Evolutionary conservation across 2,329 filamentous ascomycete genomes (phyloP).

Genomic region (Beauveria sp.): DNA sequence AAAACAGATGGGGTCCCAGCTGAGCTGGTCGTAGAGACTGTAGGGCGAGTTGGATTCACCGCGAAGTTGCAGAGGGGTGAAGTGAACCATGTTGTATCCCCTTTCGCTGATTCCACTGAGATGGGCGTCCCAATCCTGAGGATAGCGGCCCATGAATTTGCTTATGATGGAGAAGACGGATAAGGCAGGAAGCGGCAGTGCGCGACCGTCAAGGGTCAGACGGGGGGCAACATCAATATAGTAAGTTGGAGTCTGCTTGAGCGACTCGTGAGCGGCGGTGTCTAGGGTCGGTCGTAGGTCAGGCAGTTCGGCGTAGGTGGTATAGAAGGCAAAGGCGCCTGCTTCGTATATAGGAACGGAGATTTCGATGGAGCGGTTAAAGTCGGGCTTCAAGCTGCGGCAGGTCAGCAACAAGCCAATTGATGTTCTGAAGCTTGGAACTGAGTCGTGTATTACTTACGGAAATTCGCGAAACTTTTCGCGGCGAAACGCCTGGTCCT

Average conservation of each 20-base stretch:
- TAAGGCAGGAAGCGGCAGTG: constrained; percentile 76
- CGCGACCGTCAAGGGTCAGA: constrained; percentile 64
- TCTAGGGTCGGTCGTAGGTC: constrained; percentile 38
- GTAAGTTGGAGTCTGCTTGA: constrained; percentile 65
- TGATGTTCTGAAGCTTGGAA: neutral
- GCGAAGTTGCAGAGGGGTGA: constrained; percentile 84
- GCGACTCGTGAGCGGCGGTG: constrained; percentile 29
- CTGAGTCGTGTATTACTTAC: constrained; percentile 43
- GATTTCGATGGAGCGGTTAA: constrained; percentile 86
- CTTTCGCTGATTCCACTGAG: constrained; percentile 79
- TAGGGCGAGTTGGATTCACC: constrained; percentile 94
- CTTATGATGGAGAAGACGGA: constrained; percentile 92
- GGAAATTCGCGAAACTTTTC: constrained; percentile 80
- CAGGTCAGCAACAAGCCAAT: constrained; percentile 1
- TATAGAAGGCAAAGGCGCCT: constrained; percentile 91
- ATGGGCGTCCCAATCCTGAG: constrained; percentile 83
- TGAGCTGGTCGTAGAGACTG: constrained; percentile 87
- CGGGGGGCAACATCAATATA: constrained; percentile 91
- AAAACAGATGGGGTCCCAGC: constrained; percentile 76
- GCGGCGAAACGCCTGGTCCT: constrained; percentile 68
- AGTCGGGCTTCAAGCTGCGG: constrained; percentile 74
- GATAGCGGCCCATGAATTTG: constrained; percentile 96
- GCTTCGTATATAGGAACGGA: constrained; percentile 76
- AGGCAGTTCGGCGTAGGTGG: constrained; percentile 82
- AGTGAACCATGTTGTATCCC: constrained; percentile 99